Percentiles rank a stretch among this genome's conserved stretches.
These are phyloP conservation scores for Elongisporangium undulatum DNA, from an alignment of 352 stramenopile species.

Conservation along the genomic window DNA sequence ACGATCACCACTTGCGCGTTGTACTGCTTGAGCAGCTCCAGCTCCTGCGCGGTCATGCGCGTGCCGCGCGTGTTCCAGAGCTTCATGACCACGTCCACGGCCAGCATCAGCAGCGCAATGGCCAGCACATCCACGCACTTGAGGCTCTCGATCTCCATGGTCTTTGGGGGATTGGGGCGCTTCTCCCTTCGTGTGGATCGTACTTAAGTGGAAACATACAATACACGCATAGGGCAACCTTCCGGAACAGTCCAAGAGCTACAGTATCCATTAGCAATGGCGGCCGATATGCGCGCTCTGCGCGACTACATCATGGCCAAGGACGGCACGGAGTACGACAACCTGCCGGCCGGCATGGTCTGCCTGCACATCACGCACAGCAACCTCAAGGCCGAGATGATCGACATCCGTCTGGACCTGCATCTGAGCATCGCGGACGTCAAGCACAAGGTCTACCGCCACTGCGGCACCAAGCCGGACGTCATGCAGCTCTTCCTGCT, in stretches of 20 bases:
- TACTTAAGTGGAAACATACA: conserved; percentile 13
- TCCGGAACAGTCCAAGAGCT: conserved; percentile 2
- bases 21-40: conserved; percentile 56
- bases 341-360: conserved; percentile 85
- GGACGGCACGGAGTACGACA: conserved; percentile 84
- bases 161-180: conserved; percentile 6
- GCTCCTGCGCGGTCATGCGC: conserved; percentile 51
- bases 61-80: conserved; percentile 45
- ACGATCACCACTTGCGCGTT: conserved; percentile 77
- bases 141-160: conserved; percentile 37
- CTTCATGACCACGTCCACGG: conserved; percentile 42
- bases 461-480: conserved; percentile 93
- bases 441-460: conserved; percentile 92
- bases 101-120: conserved; percentile 55
- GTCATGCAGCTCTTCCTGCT: conserved; percentile 80
- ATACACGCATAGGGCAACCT: background rate
- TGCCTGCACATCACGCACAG: conserved; percentile 96
- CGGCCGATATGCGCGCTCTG: conserved; percentile 65
- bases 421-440: conserved; percentile 88
- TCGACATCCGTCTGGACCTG: conserved; percentile 96
- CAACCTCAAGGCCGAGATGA: conserved; percentile 95
- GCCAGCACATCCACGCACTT: conserved; percentile 69
- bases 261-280: conserved; percentile 27
- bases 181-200: conserved; percentile 9
- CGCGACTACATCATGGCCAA: conserved; percentile 81